Conservation (phyloP, 2,329 filamentous ascomycete genomes). For the Fusarium kyushuense region DNA sequence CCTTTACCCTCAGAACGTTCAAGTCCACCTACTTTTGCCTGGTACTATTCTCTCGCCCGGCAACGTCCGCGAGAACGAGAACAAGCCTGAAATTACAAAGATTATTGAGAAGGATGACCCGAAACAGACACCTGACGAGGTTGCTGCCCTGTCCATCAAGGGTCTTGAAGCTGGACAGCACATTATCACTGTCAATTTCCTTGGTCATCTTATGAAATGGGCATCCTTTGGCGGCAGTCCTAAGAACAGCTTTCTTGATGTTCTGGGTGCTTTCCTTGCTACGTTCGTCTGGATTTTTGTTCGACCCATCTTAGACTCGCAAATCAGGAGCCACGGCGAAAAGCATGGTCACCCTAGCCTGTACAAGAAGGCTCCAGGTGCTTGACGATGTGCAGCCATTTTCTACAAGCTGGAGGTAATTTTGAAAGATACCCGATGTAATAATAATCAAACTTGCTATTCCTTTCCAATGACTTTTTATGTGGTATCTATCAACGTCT, state of each 20-base stretch:
- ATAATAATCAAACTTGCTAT: conserved; percentile 13
- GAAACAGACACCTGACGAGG: conserved; percentile 80
- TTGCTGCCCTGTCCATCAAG: conserved; percentile 75
- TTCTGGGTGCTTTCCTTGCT: conserved; percentile 65
- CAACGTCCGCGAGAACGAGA: conserved; percentile 77
- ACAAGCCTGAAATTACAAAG: conserved; percentile 84
- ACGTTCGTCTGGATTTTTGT: conserved; percentile 70
- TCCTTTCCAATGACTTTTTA: conserved; percentile 22
- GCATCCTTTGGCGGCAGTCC: conserved; percentile 65
- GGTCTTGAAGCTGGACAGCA: conserved; percentile 86
- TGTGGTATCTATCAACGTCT: conserved; percentile 39
- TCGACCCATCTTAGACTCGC: conserved; percentile 66
- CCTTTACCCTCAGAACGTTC: conserved; percentile 85
- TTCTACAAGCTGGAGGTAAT: background rate
- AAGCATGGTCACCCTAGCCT: conserved; percentile 69
- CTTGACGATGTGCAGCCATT: conserved; percentile 4
- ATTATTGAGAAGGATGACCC: conserved; percentile 86
- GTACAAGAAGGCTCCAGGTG: conserved; percentile 52
- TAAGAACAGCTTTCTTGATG: conserved; percentile 71
- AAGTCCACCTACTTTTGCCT: conserved; percentile 85
- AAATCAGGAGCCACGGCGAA: conserved; percentile 68
- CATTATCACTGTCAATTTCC: conserved; percentile 78
- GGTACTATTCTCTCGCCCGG: conserved; percentile 85
- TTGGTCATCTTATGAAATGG: conserved; percentile 79
- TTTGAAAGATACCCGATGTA: conserved; percentile 38